Conservation (phyloP, 192 early-diverging fungal species). For the Entophlyctis luteolus region DNA sequence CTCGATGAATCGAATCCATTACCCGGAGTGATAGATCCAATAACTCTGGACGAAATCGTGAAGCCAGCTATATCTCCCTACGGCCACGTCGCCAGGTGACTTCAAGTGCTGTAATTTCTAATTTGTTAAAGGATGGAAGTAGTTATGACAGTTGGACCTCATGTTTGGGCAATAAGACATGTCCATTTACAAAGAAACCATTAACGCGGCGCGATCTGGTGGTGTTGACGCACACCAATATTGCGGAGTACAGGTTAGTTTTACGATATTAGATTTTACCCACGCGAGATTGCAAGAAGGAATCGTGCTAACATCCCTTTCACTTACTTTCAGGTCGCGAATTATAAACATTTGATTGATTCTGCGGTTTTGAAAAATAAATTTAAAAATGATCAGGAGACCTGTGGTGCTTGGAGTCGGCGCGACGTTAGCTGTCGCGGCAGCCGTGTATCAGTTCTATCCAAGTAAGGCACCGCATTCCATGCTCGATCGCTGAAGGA, state of each 20-base stretch:
- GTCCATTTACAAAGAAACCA: conserved; percentile 91
- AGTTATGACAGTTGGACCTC: conserved; percentile 52
- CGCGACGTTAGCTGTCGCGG: conserved; percentile 2
- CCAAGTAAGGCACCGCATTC: not conserved
- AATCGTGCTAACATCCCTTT: no score
- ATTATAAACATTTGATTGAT: no score
- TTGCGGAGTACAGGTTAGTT: conserved; percentile 37
- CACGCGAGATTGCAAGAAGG: no score
- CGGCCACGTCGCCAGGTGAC: conserved; percentile 55
- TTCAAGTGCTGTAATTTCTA: not conserved
- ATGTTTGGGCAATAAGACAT: conserved; percentile 84
- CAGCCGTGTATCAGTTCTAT: conserved; percentile 14
- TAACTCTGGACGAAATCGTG: conserved; percentile 83
- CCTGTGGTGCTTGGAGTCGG: conserved; percentile 14
- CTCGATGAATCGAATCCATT: conserved; percentile 65
- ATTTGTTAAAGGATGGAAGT: not conserved
- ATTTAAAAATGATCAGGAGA: not conserved
- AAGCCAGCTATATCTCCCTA: conserved; percentile 94
- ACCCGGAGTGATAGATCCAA: conserved; percentile 89
- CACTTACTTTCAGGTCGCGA: no score
- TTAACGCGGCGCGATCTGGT: conserved; percentile 86
- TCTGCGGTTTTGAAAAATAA: no score
- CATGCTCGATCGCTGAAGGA: no score
- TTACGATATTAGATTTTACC: no score
- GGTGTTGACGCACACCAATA: conserved; percentile 43